phyloP scores from a whole-genome alignment of 208 protist genomes.

The Wallacemonas sp. region DNA sequence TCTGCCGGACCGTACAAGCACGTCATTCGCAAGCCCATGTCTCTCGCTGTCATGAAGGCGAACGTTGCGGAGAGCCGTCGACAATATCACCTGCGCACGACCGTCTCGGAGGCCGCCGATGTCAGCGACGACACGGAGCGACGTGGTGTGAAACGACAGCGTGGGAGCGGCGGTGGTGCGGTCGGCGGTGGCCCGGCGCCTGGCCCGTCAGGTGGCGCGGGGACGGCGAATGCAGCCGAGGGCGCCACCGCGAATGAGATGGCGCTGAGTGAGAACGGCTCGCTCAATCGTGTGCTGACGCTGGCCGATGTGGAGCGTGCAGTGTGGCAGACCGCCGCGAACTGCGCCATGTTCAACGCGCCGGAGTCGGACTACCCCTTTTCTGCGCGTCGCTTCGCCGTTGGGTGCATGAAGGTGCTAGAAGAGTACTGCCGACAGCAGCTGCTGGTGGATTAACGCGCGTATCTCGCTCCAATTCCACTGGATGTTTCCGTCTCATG shows the following conservation, averaged over 20 bases:
- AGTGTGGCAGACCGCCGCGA: slow-evolving; percentile 78
- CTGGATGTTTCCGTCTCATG: too few species aligned
- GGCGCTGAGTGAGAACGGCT: slow-evolving; percentile 17
- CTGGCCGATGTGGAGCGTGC: slow-evolving; percentile 71
- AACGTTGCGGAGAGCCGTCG: slow-evolving; percentile 58
- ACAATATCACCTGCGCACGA: slow-evolving; percentile 39
- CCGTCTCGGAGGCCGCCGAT: background rate
- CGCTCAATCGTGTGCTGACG: slow-evolving; percentile 36
- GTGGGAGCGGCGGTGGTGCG: slow-evolving; percentile 1
- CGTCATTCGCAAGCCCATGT: slow-evolving; percentile 56
- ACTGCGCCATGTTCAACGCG: slow-evolving; percentile 86
- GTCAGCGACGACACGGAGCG: slow-evolving; percentile 1
- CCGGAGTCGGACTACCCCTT: slow-evolving; percentile 75
- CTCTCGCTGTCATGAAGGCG: slow-evolving; percentile 52
- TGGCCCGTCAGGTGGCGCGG: slow-evolving; percentile 3
- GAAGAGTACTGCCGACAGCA: slow-evolving; percentile 70
- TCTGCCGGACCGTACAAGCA: slow-evolving; percentile 60
- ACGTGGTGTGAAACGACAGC: slow-evolving; percentile 12
- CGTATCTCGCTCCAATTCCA: background rate
- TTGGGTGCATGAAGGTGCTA: slow-evolving; percentile 52
- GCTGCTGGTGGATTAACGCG: slow-evolving; percentile 16
- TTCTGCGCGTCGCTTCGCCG: slow-evolving; percentile 62
- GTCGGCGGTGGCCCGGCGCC: background rate
- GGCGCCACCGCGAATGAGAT: slow-evolving; percentile 5
- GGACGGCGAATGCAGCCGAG: background rate